Evolutionary conservation across 768 basidiomycete species (phyloP).

Genomic region (Pholiota microspora): DNA sequence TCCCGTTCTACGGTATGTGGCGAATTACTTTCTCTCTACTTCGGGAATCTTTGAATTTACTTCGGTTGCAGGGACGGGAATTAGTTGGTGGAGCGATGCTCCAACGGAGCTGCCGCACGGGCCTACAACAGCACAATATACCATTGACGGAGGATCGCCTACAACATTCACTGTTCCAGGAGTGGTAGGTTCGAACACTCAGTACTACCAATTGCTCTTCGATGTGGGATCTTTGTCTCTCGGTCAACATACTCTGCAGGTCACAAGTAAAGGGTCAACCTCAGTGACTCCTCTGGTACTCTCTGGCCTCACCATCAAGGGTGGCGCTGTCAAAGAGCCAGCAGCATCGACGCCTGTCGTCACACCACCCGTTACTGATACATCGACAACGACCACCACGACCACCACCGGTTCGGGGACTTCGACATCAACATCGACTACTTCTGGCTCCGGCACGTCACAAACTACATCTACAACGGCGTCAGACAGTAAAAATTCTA

Average conservation of each 20-base stretch:
- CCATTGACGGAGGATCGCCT: conserved; percentile 22
- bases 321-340: conserved; percentile 2
- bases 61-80: conserved; percentile 19
- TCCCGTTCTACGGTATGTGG: conserved; percentile 23
- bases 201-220: conserved; percentile 20
- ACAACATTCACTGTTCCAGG: conserved; percentile 20
- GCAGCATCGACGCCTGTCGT: background rate
- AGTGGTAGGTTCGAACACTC: conserved; percentile 5
- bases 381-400: background rate
- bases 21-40: background rate
- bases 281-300: conserved; percentile 6
- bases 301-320: conserved; percentile 2
- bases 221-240: conserved; percentile 17
- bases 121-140: conserved; percentile 18
- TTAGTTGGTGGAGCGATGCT: conserved; percentile 22
- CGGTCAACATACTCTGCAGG: conserved; percentile 16
- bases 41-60: background rate
- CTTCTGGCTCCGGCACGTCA: background rate
- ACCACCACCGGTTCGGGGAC: background rate
- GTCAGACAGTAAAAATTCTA: background rate
- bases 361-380: background rate
- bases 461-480: background rate
- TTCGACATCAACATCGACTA: background rate
- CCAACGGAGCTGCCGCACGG: conserved; percentile 18
- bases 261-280: conserved; percentile 15